These are phyloP conservation scores for Lachnellula occidentalis DNA, from an alignment of 2,329 filamentous ascomycete species.

Conservation along the genomic window DNA sequence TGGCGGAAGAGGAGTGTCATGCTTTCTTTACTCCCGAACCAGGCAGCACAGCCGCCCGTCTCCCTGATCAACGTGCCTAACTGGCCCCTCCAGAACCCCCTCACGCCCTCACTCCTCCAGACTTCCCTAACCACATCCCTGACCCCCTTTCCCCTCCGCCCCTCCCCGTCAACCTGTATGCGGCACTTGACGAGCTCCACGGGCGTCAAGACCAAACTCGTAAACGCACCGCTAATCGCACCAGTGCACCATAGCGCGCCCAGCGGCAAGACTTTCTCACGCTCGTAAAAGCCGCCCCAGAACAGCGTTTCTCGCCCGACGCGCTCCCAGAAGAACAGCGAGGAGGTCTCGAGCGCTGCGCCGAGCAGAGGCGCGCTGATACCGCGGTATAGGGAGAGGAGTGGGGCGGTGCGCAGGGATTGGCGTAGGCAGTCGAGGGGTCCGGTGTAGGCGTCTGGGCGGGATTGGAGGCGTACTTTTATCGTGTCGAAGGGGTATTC, in stretches of 20 bases:
- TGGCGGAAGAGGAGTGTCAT: conserved; percentile 45
- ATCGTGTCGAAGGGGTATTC: conserved; percentile 99
- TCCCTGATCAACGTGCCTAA: conserved; percentile 90
- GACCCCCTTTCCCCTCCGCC: conserved; percentile 42
- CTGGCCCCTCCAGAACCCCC: conserved; percentile 93
- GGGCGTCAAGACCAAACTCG: conserved; percentile 85
- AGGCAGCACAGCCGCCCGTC: conserved; percentile 86
- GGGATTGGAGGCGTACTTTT: conserved; percentile 95
- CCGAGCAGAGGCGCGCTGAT: conserved; percentile 88
- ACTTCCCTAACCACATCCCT: conserved; percentile 70
- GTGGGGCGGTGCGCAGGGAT: conserved; percentile 72
- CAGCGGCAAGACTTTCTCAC: conserved; percentile 63
- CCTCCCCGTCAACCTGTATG: conserved; percentile 66
- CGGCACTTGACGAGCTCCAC: conserved; percentile 98
- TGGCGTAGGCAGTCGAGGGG: conserved; percentile 92
- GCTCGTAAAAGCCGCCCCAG: conserved; percentile 41
- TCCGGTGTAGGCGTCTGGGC: conserved; percentile 81
- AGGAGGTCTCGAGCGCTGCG: conserved; percentile 86
- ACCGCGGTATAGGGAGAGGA: conserved; percentile 74
- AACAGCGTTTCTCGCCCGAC: conserved; percentile 64
- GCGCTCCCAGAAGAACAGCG: conserved; percentile 87
- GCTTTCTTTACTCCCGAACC: conserved; percentile 90
- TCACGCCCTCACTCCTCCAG: conserved; percentile 74
- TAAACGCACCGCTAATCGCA: conserved; percentile 80
- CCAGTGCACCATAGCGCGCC: conserved; percentile 72